Base-by-base conservation (phyloP, 2,329 filamentous ascomycete species). In the Rhynchosporium agropyri region DNA sequence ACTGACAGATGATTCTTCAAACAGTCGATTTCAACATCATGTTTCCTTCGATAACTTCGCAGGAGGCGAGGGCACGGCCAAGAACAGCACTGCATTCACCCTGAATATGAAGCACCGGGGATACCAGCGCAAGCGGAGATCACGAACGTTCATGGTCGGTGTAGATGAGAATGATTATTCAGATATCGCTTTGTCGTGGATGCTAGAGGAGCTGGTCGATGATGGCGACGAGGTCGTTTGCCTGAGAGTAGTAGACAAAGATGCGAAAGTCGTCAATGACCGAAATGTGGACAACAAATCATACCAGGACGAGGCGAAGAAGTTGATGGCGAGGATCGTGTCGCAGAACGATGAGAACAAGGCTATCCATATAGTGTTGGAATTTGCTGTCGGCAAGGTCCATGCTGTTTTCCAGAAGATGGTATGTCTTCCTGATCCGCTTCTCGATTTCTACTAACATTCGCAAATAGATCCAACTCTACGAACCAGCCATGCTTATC, bases 221-320 rank as follows among this genome's bases (percentile, higher is more conserved):
- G 89, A 91, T 74, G 88, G 88, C 3, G 89, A 91, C 70, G 87
- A 91, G 74, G 87, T 91, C 62, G 87, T 91, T 36, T 91, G 89
- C 74, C 76, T 91, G 57, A 79, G 88, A 60, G 88, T 90, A 2
- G 83, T 91, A 29, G 88, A 90, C 70, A 89, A 89, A 73, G 87
- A 90, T 71, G 84, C 85, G 58, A 86, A 84, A 67, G 84, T 89
- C 66, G 84, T 84, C 45, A 84, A 80, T 62, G 85, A 88, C 64
- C 76, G 78, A 10, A 83, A 80, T 58, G 77, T 87, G 9, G 83
- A 88, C 68, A 80, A 81, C 64, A 82, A 82, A n/a, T 79, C 80
- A 61, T 90, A 91, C 72, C 81, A 85, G 38, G 77, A 81, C 53
- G 87, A 90, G 72, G 89, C 89, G 0, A 81, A 85, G 70, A 80